phyloP scores from a whole-genome alignment of 306 rosid species.

The Prunus padus region DNA sequence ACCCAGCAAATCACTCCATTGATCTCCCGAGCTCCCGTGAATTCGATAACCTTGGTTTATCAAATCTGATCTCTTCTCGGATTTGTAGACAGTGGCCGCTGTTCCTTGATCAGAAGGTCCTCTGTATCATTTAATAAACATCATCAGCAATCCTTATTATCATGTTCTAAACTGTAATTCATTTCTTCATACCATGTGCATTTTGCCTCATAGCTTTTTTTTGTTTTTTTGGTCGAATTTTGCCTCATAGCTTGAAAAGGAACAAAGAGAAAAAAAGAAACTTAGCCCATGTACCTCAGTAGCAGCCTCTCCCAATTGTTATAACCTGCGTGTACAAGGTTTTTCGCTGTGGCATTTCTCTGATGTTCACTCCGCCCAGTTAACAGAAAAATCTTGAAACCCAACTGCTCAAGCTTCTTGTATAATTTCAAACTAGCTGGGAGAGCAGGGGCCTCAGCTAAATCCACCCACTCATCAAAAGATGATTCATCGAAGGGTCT shows the following conservation, averaged over 20 bases:
- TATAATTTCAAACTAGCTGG: conserved; percentile 60
- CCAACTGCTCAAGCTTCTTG: conserved; percentile 45
- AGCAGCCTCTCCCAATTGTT: conserved; percentile 67
- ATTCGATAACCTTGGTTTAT: conserved; percentile 56
- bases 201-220: no score
- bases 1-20: conserved; percentile 89
- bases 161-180: not conserved
- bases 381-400: conserved; percentile 61
- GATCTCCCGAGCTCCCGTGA: conserved; percentile 88
- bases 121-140: conserved; percentile 36
- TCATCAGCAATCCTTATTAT: not conserved
- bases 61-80: conserved; percentile 74
- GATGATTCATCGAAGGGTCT: conserved; percentile 44
- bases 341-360: conserved; percentile 52
- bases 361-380: conserved; percentile 78
- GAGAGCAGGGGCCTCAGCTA: conserved; percentile 70
- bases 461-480: conserved; percentile 66
- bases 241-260: no score
- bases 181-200: no score
- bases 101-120: conserved; percentile 66
- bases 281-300: conserved; percentile 53
- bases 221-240: no score
- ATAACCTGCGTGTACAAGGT: conserved; percentile 62
- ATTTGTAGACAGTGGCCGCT: conserved; percentile 61
- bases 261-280: not conserved